A percentile compares a stretch with the other conserved stretches of the same genome.
Conservation (phyloP, 257 asterid species). For the Plantago ovata region DNA sequence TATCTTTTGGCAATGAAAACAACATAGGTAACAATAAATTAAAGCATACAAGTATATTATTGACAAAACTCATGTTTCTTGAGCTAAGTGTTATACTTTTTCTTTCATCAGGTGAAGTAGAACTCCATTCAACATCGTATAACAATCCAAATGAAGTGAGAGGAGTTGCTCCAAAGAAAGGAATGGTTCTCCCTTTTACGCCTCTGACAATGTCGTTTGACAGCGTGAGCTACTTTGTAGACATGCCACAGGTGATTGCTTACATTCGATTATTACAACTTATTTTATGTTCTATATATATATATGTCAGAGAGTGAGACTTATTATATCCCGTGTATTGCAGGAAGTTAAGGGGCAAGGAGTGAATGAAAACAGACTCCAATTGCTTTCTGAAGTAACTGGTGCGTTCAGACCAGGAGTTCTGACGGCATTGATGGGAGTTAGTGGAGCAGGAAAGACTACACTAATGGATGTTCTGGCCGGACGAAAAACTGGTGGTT, state of each 20-base stretch:
- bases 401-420: conserved; percentile 76
- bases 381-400: conserved; percentile 53
- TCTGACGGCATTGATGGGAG: conserved; percentile 74
- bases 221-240: conserved; percentile 57
- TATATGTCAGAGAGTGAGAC: not conserved
- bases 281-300: not conserved
- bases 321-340: not conserved
- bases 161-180: conserved; percentile 49
- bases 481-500: conserved; percentile 69
- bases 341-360: conserved; percentile 79
- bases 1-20: conserved; percentile 45
- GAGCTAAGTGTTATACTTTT: not conserved
- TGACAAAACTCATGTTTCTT: conserved; percentile 4
- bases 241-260: conserved; percentile 59
- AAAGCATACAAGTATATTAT: not conserved
- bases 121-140: conserved; percentile 23
- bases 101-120: conserved; percentile 57
- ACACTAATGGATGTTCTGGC: conserved; percentile 76
- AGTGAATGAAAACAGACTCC: conserved; percentile 54
- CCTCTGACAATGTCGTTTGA: conserved; percentile 69
- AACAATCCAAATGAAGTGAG: conserved; percentile 23
- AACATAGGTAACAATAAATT: conserved; percentile 42
- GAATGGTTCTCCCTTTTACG: conserved; percentile 73
- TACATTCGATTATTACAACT: not conserved
- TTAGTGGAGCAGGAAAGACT: conserved; percentile 77